phyloP scores from a whole-genome alignment of 169 alveolate genomes.

The Plasmodium malariae region DNA sequence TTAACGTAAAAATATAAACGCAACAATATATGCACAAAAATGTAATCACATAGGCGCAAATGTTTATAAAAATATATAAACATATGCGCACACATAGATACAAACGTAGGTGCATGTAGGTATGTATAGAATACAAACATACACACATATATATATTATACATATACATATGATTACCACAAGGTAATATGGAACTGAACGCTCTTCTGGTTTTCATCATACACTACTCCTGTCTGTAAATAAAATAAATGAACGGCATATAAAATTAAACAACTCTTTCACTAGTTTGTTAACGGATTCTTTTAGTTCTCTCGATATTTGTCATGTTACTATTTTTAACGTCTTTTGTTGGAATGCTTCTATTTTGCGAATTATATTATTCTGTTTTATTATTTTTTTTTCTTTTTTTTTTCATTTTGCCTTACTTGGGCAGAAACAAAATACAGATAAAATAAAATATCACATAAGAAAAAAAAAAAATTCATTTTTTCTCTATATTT shows the following conservation, averaged over 20 bases:
- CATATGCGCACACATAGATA: background rate
- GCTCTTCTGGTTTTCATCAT: constrained; percentile 65
- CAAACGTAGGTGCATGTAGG: background rate
- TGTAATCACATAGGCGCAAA: no score
- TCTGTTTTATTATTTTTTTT: background rate
- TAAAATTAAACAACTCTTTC: background rate
- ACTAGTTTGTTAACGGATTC: background rate
- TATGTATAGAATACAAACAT: background rate
- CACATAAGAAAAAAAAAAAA: constrained; percentile 27
- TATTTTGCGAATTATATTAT: no score
- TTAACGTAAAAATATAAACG: no score
- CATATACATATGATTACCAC: constrained; percentile 27
- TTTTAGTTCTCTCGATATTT: background rate
- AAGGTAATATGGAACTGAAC: constrained; percentile 42
- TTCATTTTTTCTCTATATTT: constrained; percentile 38
- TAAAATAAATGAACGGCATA: background rate
- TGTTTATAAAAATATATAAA: no score
- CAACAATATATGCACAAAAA: no score
- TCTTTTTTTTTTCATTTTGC: constrained; percentile 1
- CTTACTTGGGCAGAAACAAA: constrained; percentile 56
- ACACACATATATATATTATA: background rate
- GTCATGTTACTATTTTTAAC: no score
- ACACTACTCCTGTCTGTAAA: constrained; percentile 57
- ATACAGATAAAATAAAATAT: constrained; percentile 18
- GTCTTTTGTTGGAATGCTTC: no score